Base-by-base conservation (phyloP, 768 basidiomycete species). In the Leccinum subtestaceum region DNA sequence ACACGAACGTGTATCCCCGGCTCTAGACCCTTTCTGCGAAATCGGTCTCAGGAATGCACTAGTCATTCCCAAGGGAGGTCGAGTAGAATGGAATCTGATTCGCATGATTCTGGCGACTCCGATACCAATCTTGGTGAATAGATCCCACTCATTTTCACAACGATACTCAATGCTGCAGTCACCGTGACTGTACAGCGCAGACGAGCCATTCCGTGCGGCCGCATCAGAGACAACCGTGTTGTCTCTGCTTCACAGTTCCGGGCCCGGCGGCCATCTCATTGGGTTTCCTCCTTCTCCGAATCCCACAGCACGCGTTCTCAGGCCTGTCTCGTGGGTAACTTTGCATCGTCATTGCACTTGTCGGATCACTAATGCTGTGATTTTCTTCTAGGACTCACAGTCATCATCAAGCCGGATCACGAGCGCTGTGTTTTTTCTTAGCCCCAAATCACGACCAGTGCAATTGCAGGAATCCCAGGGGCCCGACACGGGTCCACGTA, bases 131-230 rank as follows among this genome's bases (percentile, higher is more conserved):
- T 47, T 32, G 21, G 29, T 31, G 27, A 5, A 15, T 31, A 11
- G 21, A 34, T 25, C 19, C 6, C 21, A 32, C 31, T 12, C 19
- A 8, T 1, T 15, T 12, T 3, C 25, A n/a, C 11, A 32, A 32
- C 32, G 32, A 34, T 34, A 34, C 5, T 5, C 32, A 34, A 34
- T 34, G 32, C 12, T 32, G 32, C 12, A 12, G 12, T 31, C 10
- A 31, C 31, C 1, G 31, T 31, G 31, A 31, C 31, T 73, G 73
- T 74, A 68, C 62, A 67, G 61, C 65, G 58, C 29, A 60, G 72
- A 73, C 67, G 72, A 73, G 65, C 72, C 69, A 0, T 68, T 65
- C 59, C 69, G 68, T 51, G 61, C 27, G 17, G 46, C 66, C 34
- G 23, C 23, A 50, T 63, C 59, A 61, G 72, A 64, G 72, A 73